Conservation (phyloP, 306 rosid genomes). For the Medicago ruthenica region DNA sequence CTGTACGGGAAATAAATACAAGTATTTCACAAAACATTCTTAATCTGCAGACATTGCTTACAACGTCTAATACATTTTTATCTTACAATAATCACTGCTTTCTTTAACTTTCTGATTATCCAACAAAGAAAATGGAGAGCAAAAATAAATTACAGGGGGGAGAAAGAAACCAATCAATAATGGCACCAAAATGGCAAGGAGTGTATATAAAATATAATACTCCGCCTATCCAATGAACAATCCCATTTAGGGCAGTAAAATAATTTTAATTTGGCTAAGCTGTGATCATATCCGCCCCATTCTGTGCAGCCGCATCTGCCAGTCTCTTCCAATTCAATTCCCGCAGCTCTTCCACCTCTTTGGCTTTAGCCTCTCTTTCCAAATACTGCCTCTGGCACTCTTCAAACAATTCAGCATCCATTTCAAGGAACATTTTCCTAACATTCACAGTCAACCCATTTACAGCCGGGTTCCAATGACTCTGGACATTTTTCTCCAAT, state of each 20-base stretch:
- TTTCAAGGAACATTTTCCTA: conserved; percentile 88
- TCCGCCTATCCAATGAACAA: conserved; percentile 43
- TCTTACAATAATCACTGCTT: conserved; percentile 67
- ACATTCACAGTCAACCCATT: conserved; percentile 86
- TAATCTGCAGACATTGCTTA: conserved; percentile 59
- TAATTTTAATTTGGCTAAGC: conserved; percentile 47
- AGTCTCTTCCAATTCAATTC: conserved; percentile 82
- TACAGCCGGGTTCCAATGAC: conserved; percentile 97
- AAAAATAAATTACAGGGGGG: conserved; percentile 35
- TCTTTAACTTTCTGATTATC: conserved; percentile 55
- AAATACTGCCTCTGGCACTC: conserved; percentile 81
- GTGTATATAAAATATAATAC: conserved; percentile 42
- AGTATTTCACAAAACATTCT: conserved; percentile 64
- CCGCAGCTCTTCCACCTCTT: conserved; percentile 74
- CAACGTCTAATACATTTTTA: conserved; percentile 54
- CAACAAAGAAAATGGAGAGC: conserved; percentile 49
- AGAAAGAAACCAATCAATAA: conserved; percentile 50
- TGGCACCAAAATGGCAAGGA: conserved; percentile 59
- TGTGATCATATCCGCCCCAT: conserved; percentile 61
- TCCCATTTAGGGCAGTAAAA: conserved; percentile 34
- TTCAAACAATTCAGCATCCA: conserved; percentile 88
- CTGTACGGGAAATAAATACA: conserved; percentile 41
- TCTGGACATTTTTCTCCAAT: conserved; percentile 80
- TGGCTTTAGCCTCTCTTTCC: conserved; percentile 70
- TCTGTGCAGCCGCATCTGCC: conserved; percentile 80